Conservation (phyloP, 192 early-diverging fungal species). For the Mortierella claussenii region DNA sequence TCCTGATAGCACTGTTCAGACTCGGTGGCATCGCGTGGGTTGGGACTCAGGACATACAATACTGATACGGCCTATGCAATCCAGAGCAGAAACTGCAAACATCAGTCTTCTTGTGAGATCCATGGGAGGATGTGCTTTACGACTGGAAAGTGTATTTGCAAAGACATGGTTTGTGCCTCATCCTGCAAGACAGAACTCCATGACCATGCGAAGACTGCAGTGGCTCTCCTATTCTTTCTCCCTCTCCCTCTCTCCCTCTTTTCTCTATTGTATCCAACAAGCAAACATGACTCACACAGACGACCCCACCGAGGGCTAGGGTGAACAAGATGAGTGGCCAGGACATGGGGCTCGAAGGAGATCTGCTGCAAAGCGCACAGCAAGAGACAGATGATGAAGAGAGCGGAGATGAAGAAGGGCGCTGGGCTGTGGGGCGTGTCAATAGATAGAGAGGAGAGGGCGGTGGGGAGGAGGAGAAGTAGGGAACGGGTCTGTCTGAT, state of each 20-base stretch:
- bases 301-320: constrained; percentile 21
- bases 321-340: constrained; percentile 33
- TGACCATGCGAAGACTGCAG: too few species aligned
- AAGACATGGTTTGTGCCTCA: too few species aligned
- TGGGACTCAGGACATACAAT: constrained; percentile 31
- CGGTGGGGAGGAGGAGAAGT: background rate
- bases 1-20: constrained; percentile 47
- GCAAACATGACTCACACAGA: constrained; percentile 35
- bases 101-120: too few species aligned
- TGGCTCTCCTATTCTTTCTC: too few species aligned
- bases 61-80: constrained; percentile 27
- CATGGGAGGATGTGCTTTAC: too few species aligned
- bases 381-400: background rate
- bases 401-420: background rate
- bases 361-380: background rate
- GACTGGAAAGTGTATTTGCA: too few species aligned
- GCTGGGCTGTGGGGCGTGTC: too few species aligned
- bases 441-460: background rate
- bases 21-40: constrained; percentile 24
- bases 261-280: too few species aligned
- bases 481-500: too few species aligned
- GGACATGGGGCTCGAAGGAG: constrained; percentile 10
- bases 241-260: too few species aligned
- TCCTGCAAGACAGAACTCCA: too few species aligned
- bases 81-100: background rate